Evolutionary conservation across 2,329 filamentous ascomycete species (phyloP).

Genomic region (Fusarium neocosmosporiellum): DNA sequence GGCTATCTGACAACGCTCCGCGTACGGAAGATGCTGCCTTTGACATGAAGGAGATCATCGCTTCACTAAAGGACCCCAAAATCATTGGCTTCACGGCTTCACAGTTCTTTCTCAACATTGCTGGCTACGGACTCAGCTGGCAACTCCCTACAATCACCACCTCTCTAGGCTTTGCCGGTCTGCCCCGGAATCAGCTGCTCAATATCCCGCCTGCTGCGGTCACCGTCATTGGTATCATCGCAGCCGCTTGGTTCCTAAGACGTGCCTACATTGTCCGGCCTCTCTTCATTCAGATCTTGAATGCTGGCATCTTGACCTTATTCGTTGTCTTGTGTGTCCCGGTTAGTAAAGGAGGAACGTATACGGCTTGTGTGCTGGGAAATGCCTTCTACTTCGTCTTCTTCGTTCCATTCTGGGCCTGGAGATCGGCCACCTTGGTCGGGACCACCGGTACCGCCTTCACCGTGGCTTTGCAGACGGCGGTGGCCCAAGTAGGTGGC

Average conservation of each 20-base stretch:
- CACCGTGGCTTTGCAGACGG: constrained; percentile 55
- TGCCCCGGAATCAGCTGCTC: constrained; percentile 57
- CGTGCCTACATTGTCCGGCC: constrained; percentile 17
- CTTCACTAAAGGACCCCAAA: constrained; percentile 42
- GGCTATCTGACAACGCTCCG: constrained; percentile 53
- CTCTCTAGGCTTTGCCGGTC: constrained; percentile 53
- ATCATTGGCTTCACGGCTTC: constrained; percentile 39
- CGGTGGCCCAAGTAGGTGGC: constrained; percentile 57
- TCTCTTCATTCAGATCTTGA: constrained; percentile 43
- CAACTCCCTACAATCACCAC: constrained; percentile 56
- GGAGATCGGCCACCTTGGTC: constrained; percentile 54
- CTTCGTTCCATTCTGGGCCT: constrained; percentile 60
- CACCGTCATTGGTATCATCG: constrained; percentile 52
- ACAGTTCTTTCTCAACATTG: constrained; percentile 53
- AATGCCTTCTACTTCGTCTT: constrained; percentile 56
- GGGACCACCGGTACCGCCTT: constrained; percentile 59
- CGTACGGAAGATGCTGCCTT: constrained; percentile 51
- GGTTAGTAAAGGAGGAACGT: constrained; percentile 54
- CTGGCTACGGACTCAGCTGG: constrained; percentile 55
- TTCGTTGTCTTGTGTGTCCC: constrained; percentile 56
- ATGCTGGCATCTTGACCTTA: constrained; percentile 54
- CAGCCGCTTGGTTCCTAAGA: constrained; percentile 51
- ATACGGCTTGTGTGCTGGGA: constrained; percentile 57
- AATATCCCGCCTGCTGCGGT: constrained; percentile 59
- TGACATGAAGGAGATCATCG: constrained; percentile 48